Evolutionary conservation across 331 rosid genomes (phyloP).

Genomic region (Quercus lobata): DNA sequence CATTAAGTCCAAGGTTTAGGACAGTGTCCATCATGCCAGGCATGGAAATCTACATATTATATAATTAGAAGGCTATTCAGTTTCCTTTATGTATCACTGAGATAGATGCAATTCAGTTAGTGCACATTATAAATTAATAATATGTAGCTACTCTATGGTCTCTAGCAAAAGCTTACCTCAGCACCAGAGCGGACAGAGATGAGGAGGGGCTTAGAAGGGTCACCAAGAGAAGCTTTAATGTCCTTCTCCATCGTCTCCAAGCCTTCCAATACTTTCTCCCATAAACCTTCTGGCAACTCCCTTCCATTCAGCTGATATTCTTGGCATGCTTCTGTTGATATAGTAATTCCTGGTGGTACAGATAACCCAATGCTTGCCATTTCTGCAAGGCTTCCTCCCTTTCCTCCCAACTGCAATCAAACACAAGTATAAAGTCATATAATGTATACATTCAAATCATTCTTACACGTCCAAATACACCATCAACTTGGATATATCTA

Average conservation of each 20-base stretch:
- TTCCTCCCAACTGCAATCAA: constrained; percentile 78
- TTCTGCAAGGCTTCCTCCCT: constrained; percentile 96
- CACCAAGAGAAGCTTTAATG: constrained; percentile 79
- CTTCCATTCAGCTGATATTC: constrained; percentile 74
- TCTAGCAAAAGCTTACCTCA: constrained; percentile 43
- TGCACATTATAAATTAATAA: background rate
- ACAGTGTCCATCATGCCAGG: constrained; percentile 99
- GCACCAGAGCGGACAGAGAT: constrained; percentile 97
- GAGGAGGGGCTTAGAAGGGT: constrained; percentile 83
- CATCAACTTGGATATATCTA: background rate
- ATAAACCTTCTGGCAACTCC: constrained; percentile 53
- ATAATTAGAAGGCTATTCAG: background rate
- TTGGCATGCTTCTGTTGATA: constrained; percentile 96
- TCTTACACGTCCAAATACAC: background rate
- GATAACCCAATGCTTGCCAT: constrained; percentile 93
- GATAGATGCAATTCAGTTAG: no score
- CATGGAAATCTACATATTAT: constrained; percentile 70
- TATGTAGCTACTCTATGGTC: background rate
- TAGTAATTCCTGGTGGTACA: constrained; percentile 91
- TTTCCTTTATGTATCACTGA: no score
- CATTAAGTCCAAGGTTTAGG: constrained; percentile 95
- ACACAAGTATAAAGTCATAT: background rate
- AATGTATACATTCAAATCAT: background rate
- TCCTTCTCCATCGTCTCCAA: constrained; percentile 57
- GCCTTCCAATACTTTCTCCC: constrained; percentile 85